Conservation (phyloP, 2,329 filamentous ascomycete species). For the Neofusicoccum ribis region DNA sequence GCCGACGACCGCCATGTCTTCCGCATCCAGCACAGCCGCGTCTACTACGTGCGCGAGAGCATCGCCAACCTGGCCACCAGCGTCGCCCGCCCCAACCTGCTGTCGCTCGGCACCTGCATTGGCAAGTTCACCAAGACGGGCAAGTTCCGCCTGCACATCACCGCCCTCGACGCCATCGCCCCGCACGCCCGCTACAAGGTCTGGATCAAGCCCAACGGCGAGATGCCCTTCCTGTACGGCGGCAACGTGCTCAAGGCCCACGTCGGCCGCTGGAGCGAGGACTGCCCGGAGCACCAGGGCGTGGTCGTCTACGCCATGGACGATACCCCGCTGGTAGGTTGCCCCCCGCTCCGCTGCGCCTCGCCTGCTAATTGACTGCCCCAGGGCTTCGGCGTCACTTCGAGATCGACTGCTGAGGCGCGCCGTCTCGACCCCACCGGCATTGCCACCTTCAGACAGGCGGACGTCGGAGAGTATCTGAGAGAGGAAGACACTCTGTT, state of each 20-base stretch:
- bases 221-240: slow-evolving; percentile 96
- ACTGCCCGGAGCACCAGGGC: slow-evolving; percentile 90
- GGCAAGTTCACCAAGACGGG: slow-evolving; percentile 79
- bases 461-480: slow-evolving; percentile 92
- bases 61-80: slow-evolving; percentile 90
- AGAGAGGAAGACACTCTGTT: slow-evolving; percentile 73
- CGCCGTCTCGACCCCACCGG: slow-evolving; percentile 85
- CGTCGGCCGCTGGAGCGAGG: slow-evolving; percentile 81
- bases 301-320: slow-evolving; percentile 90
- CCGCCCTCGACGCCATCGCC: slow-evolving; percentile 83
- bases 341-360: no score
- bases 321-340: slow-evolving; percentile 70
- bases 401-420: slow-evolving; percentile 81
- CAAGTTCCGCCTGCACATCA: slow-evolving; percentile 94
- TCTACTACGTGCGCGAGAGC: slow-evolving; percentile 89
- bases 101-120: slow-evolving; percentile 86
- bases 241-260: slow-evolving; percentile 84
- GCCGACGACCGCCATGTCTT: slow-evolving; percentile 43
- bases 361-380: background rate
- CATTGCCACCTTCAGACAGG: slow-evolving; percentile 86
- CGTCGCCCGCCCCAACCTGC: slow-evolving; percentile 75
- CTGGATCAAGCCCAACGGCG: slow-evolving; percentile 94
- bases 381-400: slow-evolving; percentile 90
- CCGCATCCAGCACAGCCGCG: slow-evolving; percentile 72
- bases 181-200: slow-evolving; percentile 94